Evolutionary conservation across 192 early-diverging fungal genomes (phyloP).

Genomic region (Allomyces macrogynus): DNA sequence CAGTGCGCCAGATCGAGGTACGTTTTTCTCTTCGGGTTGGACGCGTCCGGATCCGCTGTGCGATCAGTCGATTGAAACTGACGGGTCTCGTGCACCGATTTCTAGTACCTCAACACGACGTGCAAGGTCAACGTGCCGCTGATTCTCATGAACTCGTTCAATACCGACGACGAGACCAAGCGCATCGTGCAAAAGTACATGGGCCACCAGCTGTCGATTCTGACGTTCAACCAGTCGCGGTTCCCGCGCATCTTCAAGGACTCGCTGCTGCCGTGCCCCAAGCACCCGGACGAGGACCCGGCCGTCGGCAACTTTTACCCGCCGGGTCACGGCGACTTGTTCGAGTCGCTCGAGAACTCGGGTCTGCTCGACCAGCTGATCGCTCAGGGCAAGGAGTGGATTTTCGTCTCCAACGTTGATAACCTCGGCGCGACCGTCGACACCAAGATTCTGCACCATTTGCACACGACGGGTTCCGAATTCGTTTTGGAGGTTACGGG

Average conservation of each 20-base stretch:
- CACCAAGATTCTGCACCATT: constrained; percentile 71
- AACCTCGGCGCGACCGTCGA: constrained; percentile 97
- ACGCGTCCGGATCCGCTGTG: no score
- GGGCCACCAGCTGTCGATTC: constrained; percentile 71
- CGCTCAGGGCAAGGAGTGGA: constrained; percentile 85
- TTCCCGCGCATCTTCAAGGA: constrained; percentile 89
- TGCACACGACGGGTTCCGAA: constrained; percentile 69
- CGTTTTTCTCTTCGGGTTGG: no score
- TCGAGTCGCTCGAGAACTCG: constrained; percentile 78
- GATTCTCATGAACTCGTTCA: constrained; percentile 99
- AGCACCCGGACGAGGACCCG: constrained; percentile 15
- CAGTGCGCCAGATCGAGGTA: no score
- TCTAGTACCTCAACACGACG: constrained; percentile 67
- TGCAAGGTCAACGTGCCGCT: constrained; percentile 84
- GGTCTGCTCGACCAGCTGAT: constrained; percentile 84
- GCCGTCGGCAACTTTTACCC: constrained; percentile 48
- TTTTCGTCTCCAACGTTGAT: constrained; percentile 98
- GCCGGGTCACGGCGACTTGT: constrained; percentile 96
- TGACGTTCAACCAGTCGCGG: constrained; percentile 94
- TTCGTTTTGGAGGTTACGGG: constrained; percentile 99
- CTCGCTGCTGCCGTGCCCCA: constrained; percentile 66
- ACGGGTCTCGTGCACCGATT: no score
- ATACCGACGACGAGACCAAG: constrained; percentile 95
- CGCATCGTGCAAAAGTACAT: constrained; percentile 97
- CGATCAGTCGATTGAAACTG: no score